Base-by-base conservation (phyloP, 148 eudicot genomes). In the Pharnaceum exiguum region DNA sequence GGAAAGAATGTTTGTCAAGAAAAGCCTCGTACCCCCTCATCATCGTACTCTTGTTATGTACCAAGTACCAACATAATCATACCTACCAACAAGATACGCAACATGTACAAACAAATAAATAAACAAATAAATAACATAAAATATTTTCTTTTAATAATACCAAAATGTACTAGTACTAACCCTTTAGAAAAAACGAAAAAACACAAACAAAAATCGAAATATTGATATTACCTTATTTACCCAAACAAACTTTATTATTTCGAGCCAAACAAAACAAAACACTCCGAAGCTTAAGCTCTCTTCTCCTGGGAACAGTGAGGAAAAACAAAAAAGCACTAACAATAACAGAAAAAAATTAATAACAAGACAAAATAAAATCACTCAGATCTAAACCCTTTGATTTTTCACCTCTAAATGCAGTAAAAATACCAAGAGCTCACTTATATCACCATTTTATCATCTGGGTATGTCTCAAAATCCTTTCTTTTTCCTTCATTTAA, bases 401-500 rank as follows among this genome's bases (percentile, higher is more conserved):
- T 0, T 33, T 0, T 30, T 53, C 42, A 8, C 42, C 17, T 55
- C 30, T 22, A 35, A n/a, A 36, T 53, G 28, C 3, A 33, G 7
- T 53, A 53, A 38, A 10, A 36, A 11, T 26, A 19, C 2, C 7
- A 19, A 23, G 27, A 18, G 30, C 22, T 35, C 12, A 13, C 3
- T 1, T 28, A 18, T 12, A 9, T 16, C 35, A 52, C 9, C 40
- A 17, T 55, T 37, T 36, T n/a, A 36, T 13, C 36, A 37, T 37
- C 59, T 55, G 29, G 59, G 59, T 55, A 37, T 22, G 59, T 55
- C 38, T 21, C 13, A 55, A 26, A 37, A 35, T 55, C 38, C 18
- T 36, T 17, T 11, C 31, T n/a, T n/a, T 24, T 1, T 24, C 16
- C 2, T 15, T 37, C 15, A 12, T 55, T 35, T 5, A 23, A 37